A percentile compares a stretch with the other conserved stretches of the same genome.
phyloP scores from a whole-genome alignment of 164 flowering plant species.

The Warburgia ugandensis region DNA sequence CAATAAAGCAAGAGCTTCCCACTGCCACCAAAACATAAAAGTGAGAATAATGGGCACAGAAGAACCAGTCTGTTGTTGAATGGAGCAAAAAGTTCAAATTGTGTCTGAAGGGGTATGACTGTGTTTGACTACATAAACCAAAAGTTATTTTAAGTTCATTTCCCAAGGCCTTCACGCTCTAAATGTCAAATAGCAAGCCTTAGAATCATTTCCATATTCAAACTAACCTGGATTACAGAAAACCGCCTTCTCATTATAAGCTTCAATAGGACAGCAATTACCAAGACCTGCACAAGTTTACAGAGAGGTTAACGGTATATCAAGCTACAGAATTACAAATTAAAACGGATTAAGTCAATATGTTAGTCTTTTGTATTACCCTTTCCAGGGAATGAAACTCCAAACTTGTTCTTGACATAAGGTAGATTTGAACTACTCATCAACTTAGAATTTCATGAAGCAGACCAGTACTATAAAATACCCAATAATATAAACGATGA shows the following conservation, averaged over 20 bases:
- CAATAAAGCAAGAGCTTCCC: constrained; percentile 99
- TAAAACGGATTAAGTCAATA: no score
- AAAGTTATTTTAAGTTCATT: not conserved
- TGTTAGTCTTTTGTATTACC: no score
- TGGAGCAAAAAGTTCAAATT: not conserved
- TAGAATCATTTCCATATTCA: not conserved
- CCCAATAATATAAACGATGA: no score
- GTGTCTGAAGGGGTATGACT: not conserved
- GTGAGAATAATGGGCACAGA: not conserved
- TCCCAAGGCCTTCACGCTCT: not conserved
- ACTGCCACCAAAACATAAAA: constrained; percentile 35
- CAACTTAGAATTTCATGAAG: no score
- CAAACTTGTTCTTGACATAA: no score
- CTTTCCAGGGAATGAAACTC: no score
- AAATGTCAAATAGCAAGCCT: not conserved
- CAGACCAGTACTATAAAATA: no score
- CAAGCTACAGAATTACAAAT: no score
- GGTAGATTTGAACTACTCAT: no score
- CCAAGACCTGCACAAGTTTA: constrained; percentile 68
- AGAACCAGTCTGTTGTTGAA: not conserved
- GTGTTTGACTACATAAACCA: not conserved
- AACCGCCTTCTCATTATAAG: constrained; percentile 82
- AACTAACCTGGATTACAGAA: constrained; percentile 82
- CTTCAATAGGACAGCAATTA: constrained; percentile 85
- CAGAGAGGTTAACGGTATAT: constrained; percentile 3